These are phyloP conservation scores for Aspergillus sp. DNA, from an alignment of 2,329 filamentous ascomycete genomes.

Conservation along the genomic window DNA sequence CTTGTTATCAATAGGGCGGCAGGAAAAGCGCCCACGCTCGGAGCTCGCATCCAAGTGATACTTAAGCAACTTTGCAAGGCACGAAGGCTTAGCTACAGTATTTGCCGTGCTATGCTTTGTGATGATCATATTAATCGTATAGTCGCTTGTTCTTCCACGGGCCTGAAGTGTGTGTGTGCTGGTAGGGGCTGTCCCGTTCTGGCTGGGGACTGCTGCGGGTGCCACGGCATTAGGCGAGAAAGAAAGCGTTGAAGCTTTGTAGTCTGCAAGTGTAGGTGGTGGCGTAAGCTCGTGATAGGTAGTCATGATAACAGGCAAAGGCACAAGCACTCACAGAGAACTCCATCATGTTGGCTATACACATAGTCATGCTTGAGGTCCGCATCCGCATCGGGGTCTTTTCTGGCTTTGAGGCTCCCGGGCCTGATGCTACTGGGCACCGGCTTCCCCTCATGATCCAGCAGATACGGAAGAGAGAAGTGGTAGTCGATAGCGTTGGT, in stretches of 20 bases:
- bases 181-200: not conserved
- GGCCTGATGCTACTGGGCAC: not conserved
- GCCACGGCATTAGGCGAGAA: not conserved
- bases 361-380: conserved; percentile 1
- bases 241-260: not conserved
- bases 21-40: not conserved
- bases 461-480: not conserved
- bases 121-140: not conserved
- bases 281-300: not conserved
- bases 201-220: not conserved
- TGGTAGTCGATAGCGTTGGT: not conserved
- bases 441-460: not conserved
- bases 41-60: not conserved
- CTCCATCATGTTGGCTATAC: not conserved
- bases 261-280: not conserved
- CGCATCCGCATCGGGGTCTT: not conserved
- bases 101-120: not conserved
- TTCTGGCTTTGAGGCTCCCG: not conserved
- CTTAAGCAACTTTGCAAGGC: not conserved
- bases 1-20: not conserved
- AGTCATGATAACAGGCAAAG: not conserved
- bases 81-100: not conserved
- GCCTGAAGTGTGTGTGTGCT: not conserved
- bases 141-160: not conserved
- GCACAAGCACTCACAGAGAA: not conserved